Percentiles rank a stretch among this genome's conserved stretches.
Conservation (phyloP, 495 filamentous ascomycete species). For the Penicillium ochrochloron region DNA sequence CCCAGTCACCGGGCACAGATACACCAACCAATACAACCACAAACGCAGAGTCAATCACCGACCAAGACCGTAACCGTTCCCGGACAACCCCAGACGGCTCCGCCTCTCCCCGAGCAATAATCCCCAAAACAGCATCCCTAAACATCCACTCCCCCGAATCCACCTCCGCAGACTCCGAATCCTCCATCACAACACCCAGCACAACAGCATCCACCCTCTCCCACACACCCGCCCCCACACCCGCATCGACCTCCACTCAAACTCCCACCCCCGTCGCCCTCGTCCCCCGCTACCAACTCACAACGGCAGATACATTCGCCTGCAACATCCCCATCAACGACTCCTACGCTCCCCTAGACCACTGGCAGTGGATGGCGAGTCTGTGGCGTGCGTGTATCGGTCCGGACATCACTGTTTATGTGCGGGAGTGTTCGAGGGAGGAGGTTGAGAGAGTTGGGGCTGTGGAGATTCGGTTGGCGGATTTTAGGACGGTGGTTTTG, state of each 20-base stretch:
- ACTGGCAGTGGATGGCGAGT: conserved; percentile 98
- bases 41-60: conserved; percentile 8
- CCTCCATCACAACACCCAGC: conserved; percentile 28
- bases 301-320: conserved; percentile 74
- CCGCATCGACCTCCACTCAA: neutral
- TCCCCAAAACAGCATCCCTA: conserved; percentile 40
- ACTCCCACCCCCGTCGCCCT: conserved; percentile 68
- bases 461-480: conserved; percentile 58
- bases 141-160: conserved; percentile 38
- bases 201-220: conserved; percentile 12
- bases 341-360: conserved; percentile 78
- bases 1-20: neutral
- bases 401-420: conserved; percentile 81
- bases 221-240: conserved; percentile 6
- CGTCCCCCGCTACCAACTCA: conserved; percentile 76
- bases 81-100: conserved; percentile 17
- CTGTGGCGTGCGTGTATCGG: conserved; percentile 89
- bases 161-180: conserved; percentile 37
- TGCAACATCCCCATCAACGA: conserved; percentile 74
- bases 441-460: conserved; percentile 49
- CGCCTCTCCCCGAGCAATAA: conserved; percentile 41
- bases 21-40: neutral
- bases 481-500: conserved; percentile 62
- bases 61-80: conserved; percentile 20
- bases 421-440: conserved; percentile 48